Percentiles rank a stretch among this genome's conserved stretches.
phyloP scores from a whole-genome alignment of 1,284 basidiomycete species.

The Irpex rosettiformis region DNA sequence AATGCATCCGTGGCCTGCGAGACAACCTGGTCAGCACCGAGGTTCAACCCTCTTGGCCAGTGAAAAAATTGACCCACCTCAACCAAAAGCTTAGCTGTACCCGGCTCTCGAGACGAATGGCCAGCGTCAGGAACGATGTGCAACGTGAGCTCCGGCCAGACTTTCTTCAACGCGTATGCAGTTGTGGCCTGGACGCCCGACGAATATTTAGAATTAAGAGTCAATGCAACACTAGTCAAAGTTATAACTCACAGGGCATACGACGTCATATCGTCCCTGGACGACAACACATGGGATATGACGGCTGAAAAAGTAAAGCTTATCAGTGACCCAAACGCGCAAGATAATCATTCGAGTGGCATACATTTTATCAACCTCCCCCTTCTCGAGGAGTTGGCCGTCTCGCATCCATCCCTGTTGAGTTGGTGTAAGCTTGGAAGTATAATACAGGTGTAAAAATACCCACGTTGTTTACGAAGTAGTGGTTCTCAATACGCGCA shows the following conservation, averaged over 20 bases:
- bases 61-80: constrained; percentile 41
- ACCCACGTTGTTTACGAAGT: constrained; percentile 75
- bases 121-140: constrained; percentile 89
- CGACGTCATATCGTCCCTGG: constrained; percentile 84
- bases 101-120: constrained; percentile 81
- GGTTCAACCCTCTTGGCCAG: not conserved
- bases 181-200: constrained; percentile 62
- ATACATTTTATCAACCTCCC: constrained; percentile 89
- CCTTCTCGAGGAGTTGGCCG: constrained; percentile 81
- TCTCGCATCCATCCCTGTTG: constrained; percentile 83
- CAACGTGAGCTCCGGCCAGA: constrained; percentile 79
- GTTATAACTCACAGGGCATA: constrained; percentile 59
- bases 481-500: constrained; percentile 91
- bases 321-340: constrained; percentile 9
- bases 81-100: constrained; percentile 70
- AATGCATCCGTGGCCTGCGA: constrained; percentile 29
- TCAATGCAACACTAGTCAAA: not conserved
- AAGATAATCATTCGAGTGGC: constrained; percentile 18
- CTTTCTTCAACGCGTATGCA: constrained; percentile 77
- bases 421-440: not conserved
- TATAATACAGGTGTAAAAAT: not conserved
- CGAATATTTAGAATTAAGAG: constrained; percentile 4
- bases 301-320: constrained; percentile 48
- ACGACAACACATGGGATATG: constrained; percentile 83
- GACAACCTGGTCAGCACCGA: constrained; percentile 5